Evolutionary conservation across 2,329 filamentous ascomycete species (phyloP).

Genomic region (Monilinia fructigena): DNA sequence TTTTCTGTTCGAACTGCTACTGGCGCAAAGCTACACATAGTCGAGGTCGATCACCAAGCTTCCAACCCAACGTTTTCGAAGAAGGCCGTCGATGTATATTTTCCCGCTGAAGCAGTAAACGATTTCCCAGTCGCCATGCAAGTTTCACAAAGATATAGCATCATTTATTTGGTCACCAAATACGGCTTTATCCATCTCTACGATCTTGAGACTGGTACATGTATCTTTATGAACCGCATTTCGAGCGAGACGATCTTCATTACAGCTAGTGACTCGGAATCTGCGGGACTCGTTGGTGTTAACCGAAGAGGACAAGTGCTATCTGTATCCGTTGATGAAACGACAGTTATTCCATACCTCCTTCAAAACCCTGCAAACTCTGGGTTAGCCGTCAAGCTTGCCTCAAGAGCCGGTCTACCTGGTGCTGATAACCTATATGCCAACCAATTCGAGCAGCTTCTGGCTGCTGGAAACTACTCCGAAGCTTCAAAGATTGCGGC

Average conservation of each 20-base stretch:
- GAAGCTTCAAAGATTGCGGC: conserved; percentile 95
- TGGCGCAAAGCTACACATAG: conserved; percentile 93
- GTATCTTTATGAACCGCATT: conserved; percentile 99
- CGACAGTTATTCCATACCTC: conserved; percentile 87
- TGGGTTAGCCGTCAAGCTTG: conserved; percentile 91
- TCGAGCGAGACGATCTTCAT: conserved; percentile 99
- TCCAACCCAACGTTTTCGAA: conserved; percentile 88
- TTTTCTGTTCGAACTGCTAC: conserved; percentile 89
- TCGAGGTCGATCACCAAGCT: conserved; percentile 92
- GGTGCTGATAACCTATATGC: conserved; percentile 92
- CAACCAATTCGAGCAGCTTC: conserved; percentile 86
- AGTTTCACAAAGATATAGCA: conserved; percentile 92
- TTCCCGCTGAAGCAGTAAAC: conserved; percentile 90
- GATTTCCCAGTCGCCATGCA: conserved; percentile 99
- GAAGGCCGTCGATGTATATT: conserved; percentile 97
- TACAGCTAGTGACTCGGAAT: conserved; percentile 78
- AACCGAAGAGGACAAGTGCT: conserved; percentile 98
- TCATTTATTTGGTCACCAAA: conserved; percentile 97
- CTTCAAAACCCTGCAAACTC: conserved; percentile 95
- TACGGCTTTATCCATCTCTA: conserved; percentile 99
- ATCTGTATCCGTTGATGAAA: conserved; percentile 89
- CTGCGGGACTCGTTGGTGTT: conserved; percentile 86
- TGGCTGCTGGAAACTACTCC: conserved; percentile 74
- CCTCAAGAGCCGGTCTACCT: conserved; percentile 87
- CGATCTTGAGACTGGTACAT: conserved; percentile 90